Evolutionary conservation across 805 yeast genomes (phyloP).

Genomic region (Zygosaccharomyces gambellarensis): DNA sequence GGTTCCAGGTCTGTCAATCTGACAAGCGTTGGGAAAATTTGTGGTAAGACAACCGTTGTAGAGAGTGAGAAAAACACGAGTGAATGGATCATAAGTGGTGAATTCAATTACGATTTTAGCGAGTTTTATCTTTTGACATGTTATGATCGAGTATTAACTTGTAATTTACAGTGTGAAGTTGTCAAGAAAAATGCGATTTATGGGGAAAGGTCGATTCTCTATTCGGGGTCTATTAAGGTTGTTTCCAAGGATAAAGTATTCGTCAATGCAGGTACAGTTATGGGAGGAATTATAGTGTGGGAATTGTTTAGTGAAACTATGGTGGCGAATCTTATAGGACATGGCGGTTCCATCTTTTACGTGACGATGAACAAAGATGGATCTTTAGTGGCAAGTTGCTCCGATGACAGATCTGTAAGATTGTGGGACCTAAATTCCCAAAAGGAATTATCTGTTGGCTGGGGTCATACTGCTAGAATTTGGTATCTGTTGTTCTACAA

Average conservation of each 20-base stretch:
- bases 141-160: conserved; percentile 54
- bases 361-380: conserved; percentile 59
- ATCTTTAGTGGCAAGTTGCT: conserved; percentile 64
- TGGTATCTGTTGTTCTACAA: conserved; percentile 70
- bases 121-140: conserved; percentile 62
- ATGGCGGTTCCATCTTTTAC: conserved; percentile 89
- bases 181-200: conserved; percentile 37
- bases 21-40: conserved; percentile 32
- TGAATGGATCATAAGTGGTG: conserved; percentile 77
- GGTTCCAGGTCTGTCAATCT: conserved; percentile 72
- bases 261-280: conserved; percentile 88
- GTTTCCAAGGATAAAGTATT: conserved; percentile 40
- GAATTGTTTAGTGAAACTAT: conserved; percentile 42
- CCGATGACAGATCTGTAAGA: conserved; percentile 88
- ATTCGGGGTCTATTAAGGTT: conserved; percentile 72
- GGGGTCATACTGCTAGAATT: conserved; percentile 96
- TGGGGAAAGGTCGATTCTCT: conserved; percentile 74
- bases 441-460: conserved; percentile 63
- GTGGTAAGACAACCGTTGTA: conserved; percentile 16
- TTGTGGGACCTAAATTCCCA: conserved; percentile 64
- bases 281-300: conserved; percentile 86
- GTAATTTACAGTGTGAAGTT: conserved; percentile 25
- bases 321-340: conserved; percentile 58
- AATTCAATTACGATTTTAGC: conserved; percentile 40
- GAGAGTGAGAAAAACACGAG: conserved; percentile 48